Conservation (phyloP, 352 stramenopile species). For the Globisporangium nagaii region DNA sequence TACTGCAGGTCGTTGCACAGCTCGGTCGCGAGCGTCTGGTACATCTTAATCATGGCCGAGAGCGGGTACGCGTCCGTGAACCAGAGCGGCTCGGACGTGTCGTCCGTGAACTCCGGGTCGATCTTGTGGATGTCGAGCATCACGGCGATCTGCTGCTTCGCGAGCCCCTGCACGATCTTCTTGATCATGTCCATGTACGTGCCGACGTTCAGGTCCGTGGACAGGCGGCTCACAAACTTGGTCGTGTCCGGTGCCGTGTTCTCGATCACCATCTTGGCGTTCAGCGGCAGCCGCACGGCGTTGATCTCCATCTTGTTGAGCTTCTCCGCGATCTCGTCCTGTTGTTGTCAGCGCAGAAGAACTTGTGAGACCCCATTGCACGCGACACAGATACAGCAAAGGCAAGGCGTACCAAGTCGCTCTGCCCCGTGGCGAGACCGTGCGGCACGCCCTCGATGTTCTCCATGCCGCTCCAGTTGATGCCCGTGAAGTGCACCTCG, state of each 20-base stretch:
- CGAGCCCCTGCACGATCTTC: conserved; percentile 74
- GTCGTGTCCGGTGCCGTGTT: conserved; percentile 56
- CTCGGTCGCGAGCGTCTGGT: conserved; percentile 54
- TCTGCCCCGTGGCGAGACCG: conserved; percentile 61
- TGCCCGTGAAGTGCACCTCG: conserved; percentile 74
- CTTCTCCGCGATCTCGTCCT: conserved; percentile 55
- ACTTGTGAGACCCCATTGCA: no score
- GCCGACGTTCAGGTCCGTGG: conserved; percentile 59
- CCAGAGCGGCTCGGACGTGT: conserved; percentile 73
- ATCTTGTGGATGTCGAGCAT: conserved; percentile 85
- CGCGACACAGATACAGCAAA: background rate
- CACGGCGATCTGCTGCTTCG: conserved; percentile 75
- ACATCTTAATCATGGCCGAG: conserved; percentile 57
- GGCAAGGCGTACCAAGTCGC: conserved; percentile 29
- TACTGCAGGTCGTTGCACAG: conserved; percentile 75
- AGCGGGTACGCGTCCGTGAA: conserved; percentile 57
- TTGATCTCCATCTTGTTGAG: conserved; percentile 69
- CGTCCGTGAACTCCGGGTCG: conserved; percentile 60
- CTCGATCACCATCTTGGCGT: conserved; percentile 78
- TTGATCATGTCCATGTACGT: conserved; percentile 85
- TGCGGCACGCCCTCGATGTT: conserved; percentile 74
- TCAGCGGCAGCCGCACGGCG: conserved; percentile 69
- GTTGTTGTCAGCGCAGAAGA: background rate
- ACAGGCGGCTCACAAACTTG: conserved; percentile 55
- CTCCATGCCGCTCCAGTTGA: conserved; percentile 88